A percentile compares a stretch with the other conserved stretches of the same genome.
These are phyloP conservation scores for Hypoxylon sp. DNA, from an alignment of 2,329 filamentous ascomycete genomes.

Conservation along the genomic window DNA sequence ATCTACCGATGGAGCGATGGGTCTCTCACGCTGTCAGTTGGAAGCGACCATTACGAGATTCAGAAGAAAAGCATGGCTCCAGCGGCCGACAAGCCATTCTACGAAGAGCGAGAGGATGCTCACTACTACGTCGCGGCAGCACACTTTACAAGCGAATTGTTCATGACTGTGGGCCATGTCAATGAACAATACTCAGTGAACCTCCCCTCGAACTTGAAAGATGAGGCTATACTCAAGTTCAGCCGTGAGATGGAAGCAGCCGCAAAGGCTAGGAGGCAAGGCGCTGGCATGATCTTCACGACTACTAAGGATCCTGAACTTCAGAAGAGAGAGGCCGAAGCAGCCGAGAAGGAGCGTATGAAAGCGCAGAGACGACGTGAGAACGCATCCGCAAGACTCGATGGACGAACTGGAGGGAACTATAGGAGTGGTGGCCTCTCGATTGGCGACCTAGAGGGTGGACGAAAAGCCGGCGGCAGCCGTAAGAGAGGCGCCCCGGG, in stretches of 20 bases:
- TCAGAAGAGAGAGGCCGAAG: constrained; percentile 78
- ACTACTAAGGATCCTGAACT: constrained; percentile 81
- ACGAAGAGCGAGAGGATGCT: constrained; percentile 76
- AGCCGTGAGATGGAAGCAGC: constrained; percentile 76
- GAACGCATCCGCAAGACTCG: constrained; percentile 74
- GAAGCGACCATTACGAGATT: constrained; percentile 81
- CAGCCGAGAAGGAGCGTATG: constrained; percentile 79
- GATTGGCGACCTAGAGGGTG: constrained; percentile 77
- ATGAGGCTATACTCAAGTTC: constrained; percentile 77
- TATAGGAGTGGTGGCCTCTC: constrained; percentile 70
- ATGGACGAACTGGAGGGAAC: constrained; percentile 63
- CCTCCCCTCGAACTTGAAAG: constrained; percentile 75
- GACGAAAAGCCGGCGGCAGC: constrained; percentile 63
- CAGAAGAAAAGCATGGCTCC: constrained; percentile 78
- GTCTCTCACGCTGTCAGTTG: constrained; percentile 80
- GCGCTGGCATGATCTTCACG: constrained; percentile 75
- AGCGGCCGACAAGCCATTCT: constrained; percentile 71
- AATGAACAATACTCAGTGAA: constrained; percentile 78
- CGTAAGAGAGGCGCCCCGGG: constrained; percentile 68
- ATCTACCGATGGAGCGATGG: constrained; percentile 85
- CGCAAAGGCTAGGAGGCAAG: constrained; percentile 66
- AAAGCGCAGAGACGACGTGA: constrained; percentile 76
- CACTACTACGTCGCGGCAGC: constrained; percentile 83
- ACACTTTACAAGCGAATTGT: constrained; percentile 74
- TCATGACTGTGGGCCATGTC: constrained; percentile 81